A percentile compares a stretch with the other conserved stretches of the same genome.
These are phyloP conservation scores for Mortierella alpina DNA, from an alignment of 192 early-diverging fungal genomes.

Conservation along the genomic window DNA sequence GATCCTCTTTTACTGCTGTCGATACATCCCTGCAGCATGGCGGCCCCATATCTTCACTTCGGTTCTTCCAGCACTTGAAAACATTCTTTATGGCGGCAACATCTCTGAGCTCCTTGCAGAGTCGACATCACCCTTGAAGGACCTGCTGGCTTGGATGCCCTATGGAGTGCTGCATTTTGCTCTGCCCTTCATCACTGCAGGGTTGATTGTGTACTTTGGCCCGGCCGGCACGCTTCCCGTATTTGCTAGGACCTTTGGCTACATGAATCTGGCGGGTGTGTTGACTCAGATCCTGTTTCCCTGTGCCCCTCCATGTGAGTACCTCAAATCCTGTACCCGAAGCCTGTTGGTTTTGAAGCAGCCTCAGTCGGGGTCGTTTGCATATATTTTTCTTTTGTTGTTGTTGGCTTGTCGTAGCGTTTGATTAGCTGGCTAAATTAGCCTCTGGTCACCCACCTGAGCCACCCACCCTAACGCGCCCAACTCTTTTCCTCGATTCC, in stretches of 20 bases:
- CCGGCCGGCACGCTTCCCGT: slow-evolving; percentile 60
- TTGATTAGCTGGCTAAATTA: not conserved
- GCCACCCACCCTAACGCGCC: not conserved
- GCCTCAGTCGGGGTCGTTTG: not conserved
- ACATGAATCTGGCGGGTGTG: slow-evolving; percentile 76
- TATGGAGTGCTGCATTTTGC: slow-evolving; percentile 82
- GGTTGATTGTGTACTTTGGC: slow-evolving; percentile 61
- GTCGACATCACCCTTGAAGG: slow-evolving; percentile 61
- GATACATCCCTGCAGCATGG: slow-evolving; percentile 60
- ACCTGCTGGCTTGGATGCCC: slow-evolving; percentile 76
- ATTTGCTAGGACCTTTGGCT: slow-evolving; percentile 72
- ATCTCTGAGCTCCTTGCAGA: slow-evolving; percentile 69
- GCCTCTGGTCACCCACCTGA: not conserved
- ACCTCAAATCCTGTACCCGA: not conserved
- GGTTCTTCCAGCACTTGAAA: slow-evolving; percentile 72
- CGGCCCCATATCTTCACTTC: slow-evolving; percentile 75
- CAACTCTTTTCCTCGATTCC: not conserved
- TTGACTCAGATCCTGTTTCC: slow-evolving; percentile 75
- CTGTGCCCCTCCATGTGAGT: slow-evolving; percentile 75
- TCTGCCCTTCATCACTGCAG: slow-evolving; percentile 68
- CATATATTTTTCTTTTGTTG: not conserved
- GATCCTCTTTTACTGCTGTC: slow-evolving; percentile 65
- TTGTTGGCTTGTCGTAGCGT: not conserved
- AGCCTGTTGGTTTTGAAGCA: not conserved
- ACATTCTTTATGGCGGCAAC: slow-evolving; percentile 74